Base-by-base conservation (phyloP, 1,284 basidiomycete species). In the Pascua guehoae region DNA sequence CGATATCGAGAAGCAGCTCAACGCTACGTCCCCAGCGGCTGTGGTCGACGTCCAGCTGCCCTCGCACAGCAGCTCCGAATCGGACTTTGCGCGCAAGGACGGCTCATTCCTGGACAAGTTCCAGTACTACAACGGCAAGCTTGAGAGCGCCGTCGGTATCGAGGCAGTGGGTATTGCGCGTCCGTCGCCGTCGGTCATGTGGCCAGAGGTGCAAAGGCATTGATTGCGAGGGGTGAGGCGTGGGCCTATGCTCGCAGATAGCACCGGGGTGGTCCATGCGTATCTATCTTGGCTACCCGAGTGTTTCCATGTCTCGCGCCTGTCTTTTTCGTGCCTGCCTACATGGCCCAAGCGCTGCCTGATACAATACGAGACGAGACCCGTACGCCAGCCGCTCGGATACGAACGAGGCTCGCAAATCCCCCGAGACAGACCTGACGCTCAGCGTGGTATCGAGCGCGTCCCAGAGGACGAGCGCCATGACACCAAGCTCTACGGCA, bases 401-500 rank as follows among this genome's bases (percentile, higher is more conserved):
- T 38, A 41, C 38, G 41, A 12, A 24, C 18, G 18, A 46, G 44
- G 4, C 44, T 7, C 18, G 8, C 18, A 47, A 10, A n/a, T n/a
- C 15, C 24, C 24, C 24, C 24, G 24, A 7, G 48, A 24, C 16
- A 18, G 18, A 32, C n/a, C 41, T 51, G 46, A 46, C 50, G 14
- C 49, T 7, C 50, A 68, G 68, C 63, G 71, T 36, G 71, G 71
- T 55, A 73, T 73, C 63, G 67, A 73, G 50, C 67, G 71, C 14
- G 71, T 70, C 5, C 61, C 69, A 37, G 66, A 69, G 46, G 51
- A 54, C 12, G 62, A 62, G 37, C 53, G 66, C n/a, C 60, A 64
- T 12, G 65, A 71, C 61, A 64, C 49, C 10, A 51, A 64, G 8
- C 61, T 71, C 8, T 66, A 60, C 40, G 65, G 61, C 38, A 67